Evolutionary conservation across 352 stramenopile genomes (phyloP), one percentile per base, ranked within the genome.

Genomic region (Thraustochytrium sp.): DNA sequence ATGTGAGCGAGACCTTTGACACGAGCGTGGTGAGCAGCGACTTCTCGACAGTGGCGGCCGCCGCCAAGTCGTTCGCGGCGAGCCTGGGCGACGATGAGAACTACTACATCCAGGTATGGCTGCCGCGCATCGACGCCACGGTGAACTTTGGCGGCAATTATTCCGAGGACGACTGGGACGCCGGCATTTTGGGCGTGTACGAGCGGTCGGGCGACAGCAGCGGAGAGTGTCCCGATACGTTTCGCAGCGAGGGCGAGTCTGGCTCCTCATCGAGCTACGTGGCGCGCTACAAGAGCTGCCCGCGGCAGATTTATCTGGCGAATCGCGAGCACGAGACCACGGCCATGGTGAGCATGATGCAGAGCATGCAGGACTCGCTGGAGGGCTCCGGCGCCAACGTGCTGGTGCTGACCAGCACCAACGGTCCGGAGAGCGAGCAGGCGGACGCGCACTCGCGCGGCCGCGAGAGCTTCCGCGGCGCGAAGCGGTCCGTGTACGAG

Each of bases 381-480:
- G 53, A 61, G 9, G 26, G 31, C 53, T 0, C 2, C n/a, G 68
- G 68, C 2, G 48, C 44, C 53, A 63, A 48, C 37, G 23, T 80
- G 8, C 23, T 80, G 48, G 31, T 46, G 34, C 68, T 80, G 44
- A 80, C 68, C 5, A 75, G 44, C n/a, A 80, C 44, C 18, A 80
- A 75, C 38, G 68, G 68, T 21, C 44, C 44, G 11, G 68, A 80
- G 38, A 80, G 68, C 31, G 68, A 80, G 31, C 68, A 80, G n/a
- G 68, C 26, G 9, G 68, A 80, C n/a, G 37, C 34, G 8, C 68
- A 80, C 68, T 37, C 68, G 53, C 48, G 68, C 36, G 31, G 13
- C 11, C 48, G 48, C 46, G 23, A n/a, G 1, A 29, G 53, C 26
- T 80, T 63, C 46, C 29, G 68, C 13, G 68, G 68, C 2, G 8